Conservation (phyloP, 768 basidiomycete species). For the Boletales sp. region DNA sequence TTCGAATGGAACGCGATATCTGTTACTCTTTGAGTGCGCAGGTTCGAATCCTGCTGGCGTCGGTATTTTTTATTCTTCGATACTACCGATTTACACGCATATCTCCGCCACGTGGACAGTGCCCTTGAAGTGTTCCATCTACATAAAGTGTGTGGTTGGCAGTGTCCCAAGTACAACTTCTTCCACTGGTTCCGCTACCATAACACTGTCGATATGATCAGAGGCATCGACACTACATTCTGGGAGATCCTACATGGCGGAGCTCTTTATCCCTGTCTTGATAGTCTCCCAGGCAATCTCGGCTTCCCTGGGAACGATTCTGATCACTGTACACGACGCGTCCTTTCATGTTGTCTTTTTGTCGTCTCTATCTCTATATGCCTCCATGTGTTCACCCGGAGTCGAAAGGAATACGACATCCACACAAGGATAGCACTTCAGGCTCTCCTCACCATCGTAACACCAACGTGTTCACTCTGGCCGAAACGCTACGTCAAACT, state of each 20-base stretch:
- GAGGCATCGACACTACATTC: neutral
- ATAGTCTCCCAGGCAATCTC: neutral
- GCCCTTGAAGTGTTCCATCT: too few species aligned
- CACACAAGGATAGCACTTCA: conserved; percentile 25
- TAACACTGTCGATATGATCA: conserved; percentile 3
- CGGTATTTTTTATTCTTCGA: conserved; percentile 17
- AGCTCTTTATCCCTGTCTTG: neutral
- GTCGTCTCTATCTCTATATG: conserved; percentile 5
- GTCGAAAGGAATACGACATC: conserved; percentile 7
- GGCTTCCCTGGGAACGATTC: neutral
- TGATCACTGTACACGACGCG: neutral
- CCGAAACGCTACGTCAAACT: conserved; percentile 34
- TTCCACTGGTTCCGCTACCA: neutral
- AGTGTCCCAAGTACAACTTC: too few species aligned
- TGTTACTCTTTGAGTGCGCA: conserved; percentile 40
- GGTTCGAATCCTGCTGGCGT: conserved; percentile 43
- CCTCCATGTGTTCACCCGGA: conserved; percentile 6
- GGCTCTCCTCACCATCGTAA: conserved; percentile 40
- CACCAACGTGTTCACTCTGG: conserved; percentile 45
- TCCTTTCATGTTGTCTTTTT: conserved; percentile 7
- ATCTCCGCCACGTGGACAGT: too few species aligned
- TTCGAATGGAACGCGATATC: conserved; percentile 43
- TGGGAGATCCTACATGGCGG: conserved; percentile 1
- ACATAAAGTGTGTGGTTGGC: too few species aligned
- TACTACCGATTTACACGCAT: too few species aligned